Conservation (phyloP, 371 early-diverging fungal genomes). For the Paraphysoderma sedebokerense region DNA sequence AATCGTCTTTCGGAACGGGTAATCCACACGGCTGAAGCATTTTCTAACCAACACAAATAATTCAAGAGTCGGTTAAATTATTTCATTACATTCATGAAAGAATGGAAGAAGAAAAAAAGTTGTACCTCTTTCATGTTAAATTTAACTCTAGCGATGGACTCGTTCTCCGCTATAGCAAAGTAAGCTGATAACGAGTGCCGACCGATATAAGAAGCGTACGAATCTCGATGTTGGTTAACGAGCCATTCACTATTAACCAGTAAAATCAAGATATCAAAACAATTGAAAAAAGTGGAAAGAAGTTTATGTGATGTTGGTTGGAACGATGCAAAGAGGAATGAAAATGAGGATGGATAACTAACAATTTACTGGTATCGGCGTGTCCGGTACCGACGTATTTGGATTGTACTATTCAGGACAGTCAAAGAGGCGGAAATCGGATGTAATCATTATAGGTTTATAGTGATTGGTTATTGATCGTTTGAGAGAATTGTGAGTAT, state of each 20-base stretch:
- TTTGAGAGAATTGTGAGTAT: too few species aligned
- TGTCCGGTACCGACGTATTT: conserved; percentile 82
- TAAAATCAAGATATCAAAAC: neutral
- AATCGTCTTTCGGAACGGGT: too few species aligned
- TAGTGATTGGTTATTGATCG: too few species aligned
- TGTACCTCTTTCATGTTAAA: conserved; percentile 53
- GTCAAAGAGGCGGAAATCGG: too few species aligned
- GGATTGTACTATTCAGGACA: conserved; percentile 55
- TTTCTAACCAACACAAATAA: too few species aligned
- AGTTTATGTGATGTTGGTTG: neutral
- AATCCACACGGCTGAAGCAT: too few species aligned
- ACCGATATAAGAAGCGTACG: conserved; percentile 57
- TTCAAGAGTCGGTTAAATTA: too few species aligned
- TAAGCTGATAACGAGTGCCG: conserved; percentile 53
- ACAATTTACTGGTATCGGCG: conserved; percentile 79
- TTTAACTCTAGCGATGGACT: conserved; percentile 53
- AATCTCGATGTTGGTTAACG: conserved; percentile 67
- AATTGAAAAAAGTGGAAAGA: too few species aligned
- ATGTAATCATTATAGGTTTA: too few species aligned
- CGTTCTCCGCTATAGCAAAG: conserved; percentile 71
- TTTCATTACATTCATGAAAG: too few species aligned
- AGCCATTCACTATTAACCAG: conserved; percentile 52
- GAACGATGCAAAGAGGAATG: neutral
- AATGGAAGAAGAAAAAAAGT: too few species aligned
- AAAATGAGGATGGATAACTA: conserved; percentile 19